Evolutionary conservation across 2,329 filamentous ascomycete species (phyloP).

Genomic region (Hansfordia pulvinata): DNA sequence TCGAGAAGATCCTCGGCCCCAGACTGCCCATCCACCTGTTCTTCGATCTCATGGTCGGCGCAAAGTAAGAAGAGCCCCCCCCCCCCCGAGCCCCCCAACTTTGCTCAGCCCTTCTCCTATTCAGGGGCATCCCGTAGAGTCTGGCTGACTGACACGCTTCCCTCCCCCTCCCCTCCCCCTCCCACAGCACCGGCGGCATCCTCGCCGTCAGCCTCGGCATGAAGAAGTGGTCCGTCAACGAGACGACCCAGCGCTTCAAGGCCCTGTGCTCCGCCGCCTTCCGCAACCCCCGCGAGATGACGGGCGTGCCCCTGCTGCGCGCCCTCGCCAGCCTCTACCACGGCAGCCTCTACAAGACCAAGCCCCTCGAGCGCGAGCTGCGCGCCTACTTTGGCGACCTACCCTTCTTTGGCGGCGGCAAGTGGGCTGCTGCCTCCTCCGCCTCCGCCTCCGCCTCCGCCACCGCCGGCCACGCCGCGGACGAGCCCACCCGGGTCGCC

Average conservation of each 20-base stretch:
- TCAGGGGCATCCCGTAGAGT: too few relatives aligned
- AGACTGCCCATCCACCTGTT: too few relatives aligned
- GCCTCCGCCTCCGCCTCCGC: too few relatives aligned
- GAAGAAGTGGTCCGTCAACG: conserved; percentile 17
- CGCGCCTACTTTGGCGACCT: conserved; percentile 15
- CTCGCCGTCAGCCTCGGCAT: conserved; percentile 17
- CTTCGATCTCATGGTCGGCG: too few relatives aligned
- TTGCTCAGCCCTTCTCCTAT: too few relatives aligned
- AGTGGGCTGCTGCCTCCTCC: too few relatives aligned
- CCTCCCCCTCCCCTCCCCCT: too few relatives aligned
- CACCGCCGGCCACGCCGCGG: conserved; percentile 10
- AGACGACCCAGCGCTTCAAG: conserved; percentile 16
- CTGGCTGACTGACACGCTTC: too few relatives aligned
- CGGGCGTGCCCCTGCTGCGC: conserved; percentile 13
- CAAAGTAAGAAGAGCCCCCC: too few relatives aligned
- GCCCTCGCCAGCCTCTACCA: conserved; percentile 16
- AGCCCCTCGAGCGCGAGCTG: conserved; percentile 13
- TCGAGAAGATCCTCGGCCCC: too few relatives aligned
- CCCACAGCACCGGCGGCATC: conserved; percentile 13
- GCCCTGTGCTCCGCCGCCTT: conserved; percentile 15
- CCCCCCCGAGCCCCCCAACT: too few relatives aligned
- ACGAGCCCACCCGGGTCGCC: conserved; percentile 14
- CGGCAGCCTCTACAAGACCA: conserved; percentile 17
- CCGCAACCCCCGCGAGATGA: conserved; percentile 13
- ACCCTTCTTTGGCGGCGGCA: conserved; percentile 15